Evolutionary conservation across 768 basidiomycete genomes (phyloP).

Genomic region (Auricularia heimuer): DNA sequence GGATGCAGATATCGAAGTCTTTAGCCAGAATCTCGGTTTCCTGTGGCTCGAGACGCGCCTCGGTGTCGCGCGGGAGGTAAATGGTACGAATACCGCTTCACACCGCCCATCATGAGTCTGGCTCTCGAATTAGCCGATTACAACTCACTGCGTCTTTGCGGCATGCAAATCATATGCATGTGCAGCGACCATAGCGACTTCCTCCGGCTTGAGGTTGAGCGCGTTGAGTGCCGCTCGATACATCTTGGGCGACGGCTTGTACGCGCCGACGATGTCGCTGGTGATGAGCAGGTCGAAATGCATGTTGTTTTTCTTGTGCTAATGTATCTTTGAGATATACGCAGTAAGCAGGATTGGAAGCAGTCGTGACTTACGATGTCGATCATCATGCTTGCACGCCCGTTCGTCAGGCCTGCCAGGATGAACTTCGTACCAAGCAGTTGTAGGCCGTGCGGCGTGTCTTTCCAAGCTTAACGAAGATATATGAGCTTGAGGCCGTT

Average conservation of each 20-base stretch:
- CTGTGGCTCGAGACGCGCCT: too few species aligned
- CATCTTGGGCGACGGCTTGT: constrained; percentile 2
- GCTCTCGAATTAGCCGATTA: too few species aligned
- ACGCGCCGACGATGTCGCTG: constrained; percentile 1
- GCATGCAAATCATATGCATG: constrained; percentile 4
- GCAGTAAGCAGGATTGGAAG: not conserved
- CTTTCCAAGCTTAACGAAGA: not conserved
- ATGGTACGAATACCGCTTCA: too few species aligned
- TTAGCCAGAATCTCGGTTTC: too few species aligned
- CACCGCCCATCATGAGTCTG: too few species aligned
- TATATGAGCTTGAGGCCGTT: not conserved
- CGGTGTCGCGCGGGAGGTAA: too few species aligned
- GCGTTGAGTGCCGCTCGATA: not conserved
- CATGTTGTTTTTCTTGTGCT: constrained; percentile 1
- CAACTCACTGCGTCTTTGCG: constrained; percentile 1
- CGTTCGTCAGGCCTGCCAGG: not conserved
- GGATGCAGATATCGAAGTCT: too few species aligned
- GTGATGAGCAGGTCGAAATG: constrained; percentile 4
- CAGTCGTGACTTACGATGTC: not conserved
- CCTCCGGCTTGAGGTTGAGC: not conserved
- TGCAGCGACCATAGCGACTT: constrained; percentile 3
- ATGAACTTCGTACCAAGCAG: constrained; percentile 1
- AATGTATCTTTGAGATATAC: not conserved
- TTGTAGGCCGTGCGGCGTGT: not conserved
- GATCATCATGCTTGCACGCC: not conserved